A percentile compares a stretch with the other conserved stretches of the same genome.
phyloP scores from a whole-genome alignment of 2,329 filamentous ascomycete species.

The Drechslera avenae region DNA sequence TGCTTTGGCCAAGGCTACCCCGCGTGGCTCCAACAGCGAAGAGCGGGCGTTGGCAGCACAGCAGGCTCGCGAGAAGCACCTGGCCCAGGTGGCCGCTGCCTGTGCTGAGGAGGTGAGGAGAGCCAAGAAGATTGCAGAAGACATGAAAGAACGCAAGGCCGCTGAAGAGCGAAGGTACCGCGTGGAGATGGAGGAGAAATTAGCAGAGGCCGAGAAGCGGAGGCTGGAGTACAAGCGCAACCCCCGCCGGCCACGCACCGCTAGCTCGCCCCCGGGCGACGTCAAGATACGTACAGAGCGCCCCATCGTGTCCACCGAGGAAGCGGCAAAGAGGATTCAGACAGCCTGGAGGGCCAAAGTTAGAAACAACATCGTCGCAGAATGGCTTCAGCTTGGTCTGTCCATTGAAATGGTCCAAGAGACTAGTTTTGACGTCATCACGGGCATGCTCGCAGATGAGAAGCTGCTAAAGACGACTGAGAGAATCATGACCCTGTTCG shows the following conservation, averaged over 20 bases:
- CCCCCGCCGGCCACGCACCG: constrained; percentile 63
- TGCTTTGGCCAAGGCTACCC: constrained; percentile 72
- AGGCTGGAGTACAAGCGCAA: constrained; percentile 61
- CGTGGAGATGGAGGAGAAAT: constrained; percentile 77
- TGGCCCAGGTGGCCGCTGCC: constrained; percentile 79
- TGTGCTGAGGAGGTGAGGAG: constrained; percentile 84
- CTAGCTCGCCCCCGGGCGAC: constrained; percentile 57
- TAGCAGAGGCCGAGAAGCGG: constrained; percentile 76
- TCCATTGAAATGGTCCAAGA: constrained; percentile 72
- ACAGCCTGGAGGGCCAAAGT: constrained; percentile 68
- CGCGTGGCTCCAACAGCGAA: constrained; percentile 70
- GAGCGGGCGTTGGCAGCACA: constrained; percentile 78
- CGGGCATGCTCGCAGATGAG: constrained; percentile 69
- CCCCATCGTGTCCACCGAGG: constrained; percentile 59
- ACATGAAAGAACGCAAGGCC: constrained; percentile 79
- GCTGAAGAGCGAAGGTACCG: constrained; percentile 72
- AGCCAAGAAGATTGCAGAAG: constrained; percentile 81
- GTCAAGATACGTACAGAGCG: constrained; percentile 39
- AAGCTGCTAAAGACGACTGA: constrained; percentile 69
- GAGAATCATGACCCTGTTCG: constrained; percentile 70
- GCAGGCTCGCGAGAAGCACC: constrained; percentile 76
- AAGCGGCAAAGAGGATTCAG: constrained; percentile 70
- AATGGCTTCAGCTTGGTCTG: constrained; percentile 69
- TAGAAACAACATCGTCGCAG: constrained; percentile 65
- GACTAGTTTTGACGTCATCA: constrained; percentile 75